Conservation (phyloP, 768 basidiomycete species). For the Holtermanniella nyarrowii region DNA sequence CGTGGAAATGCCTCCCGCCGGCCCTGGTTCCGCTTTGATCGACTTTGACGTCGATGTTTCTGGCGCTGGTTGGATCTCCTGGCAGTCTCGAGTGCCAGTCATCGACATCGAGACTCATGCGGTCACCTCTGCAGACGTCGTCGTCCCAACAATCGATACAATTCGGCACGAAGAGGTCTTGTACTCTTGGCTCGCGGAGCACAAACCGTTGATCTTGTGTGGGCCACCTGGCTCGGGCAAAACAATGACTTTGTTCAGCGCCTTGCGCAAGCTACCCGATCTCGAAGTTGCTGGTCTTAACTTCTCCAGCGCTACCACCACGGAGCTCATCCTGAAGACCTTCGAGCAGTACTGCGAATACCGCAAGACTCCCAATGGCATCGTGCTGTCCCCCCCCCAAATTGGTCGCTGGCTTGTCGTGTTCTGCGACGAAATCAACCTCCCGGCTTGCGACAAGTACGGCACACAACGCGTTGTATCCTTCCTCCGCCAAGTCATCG, state of each 20-base stretch:
- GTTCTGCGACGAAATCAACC: conserved; percentile 99
- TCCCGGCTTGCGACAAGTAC: conserved; percentile 93
- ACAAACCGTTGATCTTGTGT: conserved; percentile 95
- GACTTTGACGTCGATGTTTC: conserved; percentile 88
- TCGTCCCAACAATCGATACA: conserved; percentile 96
- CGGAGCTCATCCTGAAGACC: conserved; percentile 95
- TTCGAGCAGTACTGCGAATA: conserved; percentile 99
- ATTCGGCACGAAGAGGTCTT: conserved; percentile 96
- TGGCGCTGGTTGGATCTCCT: conserved; percentile 77
- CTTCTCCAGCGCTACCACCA: conserved; percentile 97
- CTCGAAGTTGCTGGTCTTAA: conserved; percentile 99
- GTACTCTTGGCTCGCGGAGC: conserved; percentile 97
- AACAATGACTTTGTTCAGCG: conserved; percentile 98
- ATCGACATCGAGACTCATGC: conserved; percentile 96
- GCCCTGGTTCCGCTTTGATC: conserved; percentile 65
- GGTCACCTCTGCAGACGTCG: conserved; percentile 89
- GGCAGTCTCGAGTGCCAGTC: conserved; percentile 83
- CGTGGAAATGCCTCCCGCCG: conserved; percentile 73
- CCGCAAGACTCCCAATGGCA: conserved; percentile 95
- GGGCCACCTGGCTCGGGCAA: conserved; percentile 99
- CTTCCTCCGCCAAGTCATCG: conserved; percentile 92
- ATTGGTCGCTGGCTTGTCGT: conserved; percentile 97
- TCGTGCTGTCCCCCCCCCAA: conserved; percentile 82
- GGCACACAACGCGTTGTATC: conserved; percentile 98
- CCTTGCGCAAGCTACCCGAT: conserved; percentile 89